Evolutionary conservation across 345 rosid genomes (phyloP).

Genomic region (Gossypium turneri): DNA sequence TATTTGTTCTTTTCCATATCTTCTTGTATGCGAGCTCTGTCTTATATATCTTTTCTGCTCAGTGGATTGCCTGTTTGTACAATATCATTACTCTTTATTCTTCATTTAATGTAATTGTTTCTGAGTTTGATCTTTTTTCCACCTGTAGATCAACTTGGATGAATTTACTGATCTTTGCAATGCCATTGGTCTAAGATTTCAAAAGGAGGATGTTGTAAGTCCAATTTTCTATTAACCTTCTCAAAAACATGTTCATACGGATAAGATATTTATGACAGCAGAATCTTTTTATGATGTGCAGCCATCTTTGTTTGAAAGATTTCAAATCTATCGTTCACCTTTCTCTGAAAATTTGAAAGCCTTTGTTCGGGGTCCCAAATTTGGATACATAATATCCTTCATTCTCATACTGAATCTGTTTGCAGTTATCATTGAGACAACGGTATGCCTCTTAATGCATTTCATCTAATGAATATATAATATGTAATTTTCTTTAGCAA

Average conservation of each 20-base stretch:
- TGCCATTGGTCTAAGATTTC: constrained; percentile 88
- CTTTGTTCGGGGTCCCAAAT: constrained; percentile 60
- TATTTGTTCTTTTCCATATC: background rate
- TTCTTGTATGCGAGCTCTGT: background rate
- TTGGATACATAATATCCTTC: constrained; percentile 70
- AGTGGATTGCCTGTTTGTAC: background rate
- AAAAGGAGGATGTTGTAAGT: constrained; percentile 90
- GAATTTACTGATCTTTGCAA: constrained; percentile 94
- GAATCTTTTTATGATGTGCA: constrained; percentile 36
- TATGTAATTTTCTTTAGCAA: background rate
- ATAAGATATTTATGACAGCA: constrained; percentile 1
- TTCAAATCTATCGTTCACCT: constrained; percentile 61
- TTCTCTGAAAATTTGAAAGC: constrained; percentile 68
- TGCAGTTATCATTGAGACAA: constrained; percentile 86
- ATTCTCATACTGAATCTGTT: constrained; percentile 69
- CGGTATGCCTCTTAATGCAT: constrained; percentile 47
- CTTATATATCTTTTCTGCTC: background rate
- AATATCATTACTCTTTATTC: background rate
- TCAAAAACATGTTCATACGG: background rate
- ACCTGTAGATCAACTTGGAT: constrained; percentile 68
- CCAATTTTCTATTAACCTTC: constrained; percentile 14
- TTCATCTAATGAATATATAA: background rate
- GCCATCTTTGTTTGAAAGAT: constrained; percentile 70
- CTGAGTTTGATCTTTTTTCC: constrained; percentile 12
- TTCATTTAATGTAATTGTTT: background rate